Conservation (phyloP, 2,329 filamentous ascomycete species). For the Cytospora leucostoma region DNA sequence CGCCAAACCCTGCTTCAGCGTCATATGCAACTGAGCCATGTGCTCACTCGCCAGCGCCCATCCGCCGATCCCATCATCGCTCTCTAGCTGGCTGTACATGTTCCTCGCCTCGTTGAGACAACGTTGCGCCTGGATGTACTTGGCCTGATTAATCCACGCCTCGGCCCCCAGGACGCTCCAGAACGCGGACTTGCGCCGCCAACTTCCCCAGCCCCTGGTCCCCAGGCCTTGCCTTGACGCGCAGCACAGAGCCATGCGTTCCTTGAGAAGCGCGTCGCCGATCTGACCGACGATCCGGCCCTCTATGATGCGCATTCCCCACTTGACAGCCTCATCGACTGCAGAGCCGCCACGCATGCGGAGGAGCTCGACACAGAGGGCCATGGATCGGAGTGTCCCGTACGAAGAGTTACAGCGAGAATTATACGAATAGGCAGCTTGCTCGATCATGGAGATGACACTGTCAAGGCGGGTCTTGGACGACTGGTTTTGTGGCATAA, state of each 20-base stretch:
- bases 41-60: constrained; percentile 55
- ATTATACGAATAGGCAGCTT: constrained; percentile 88
- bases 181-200: constrained; percentile 81
- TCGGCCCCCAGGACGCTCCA: constrained; percentile 86
- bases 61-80: constrained; percentile 52
- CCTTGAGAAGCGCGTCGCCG: constrained; percentile 80
- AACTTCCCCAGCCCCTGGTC: constrained; percentile 66
- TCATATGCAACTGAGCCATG: constrained; percentile 53
- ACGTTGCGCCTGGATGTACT: constrained; percentile 75
- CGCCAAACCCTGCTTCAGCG: constrained; percentile 50
- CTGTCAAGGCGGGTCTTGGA: constrained; percentile 78
- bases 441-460: constrained; percentile 84
- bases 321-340: constrained; percentile 83
- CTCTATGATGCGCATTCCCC: constrained; percentile 80
- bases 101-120: constrained; percentile 70
- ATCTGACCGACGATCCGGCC: constrained; percentile 71
- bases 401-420: constrained; percentile 80
- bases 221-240: constrained; percentile 69
- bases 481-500: constrained; percentile 71
- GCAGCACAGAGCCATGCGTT: constrained; percentile 85
- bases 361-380: constrained; percentile 77
- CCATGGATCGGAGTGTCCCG: constrained; percentile 75
- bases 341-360: constrained; percentile 77
- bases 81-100: constrained; percentile 54
- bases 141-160: constrained; percentile 76